These are phyloP conservation scores for Naganishia kalamii DNA, from an alignment of 768 basidiomycete genomes.

Conservation along the genomic window DNA sequence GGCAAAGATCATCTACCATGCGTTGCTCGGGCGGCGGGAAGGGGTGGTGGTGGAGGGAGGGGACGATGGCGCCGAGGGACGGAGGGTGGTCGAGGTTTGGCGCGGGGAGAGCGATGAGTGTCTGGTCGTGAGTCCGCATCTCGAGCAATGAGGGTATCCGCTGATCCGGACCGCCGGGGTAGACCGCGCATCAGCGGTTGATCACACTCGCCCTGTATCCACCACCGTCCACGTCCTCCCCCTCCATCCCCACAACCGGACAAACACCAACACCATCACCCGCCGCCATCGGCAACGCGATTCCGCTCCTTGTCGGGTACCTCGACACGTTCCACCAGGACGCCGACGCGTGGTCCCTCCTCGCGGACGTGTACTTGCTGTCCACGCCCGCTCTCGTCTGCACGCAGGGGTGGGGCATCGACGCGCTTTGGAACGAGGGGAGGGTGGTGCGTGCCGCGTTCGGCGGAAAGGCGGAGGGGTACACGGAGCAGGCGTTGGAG, in stretches of 20 bases:
- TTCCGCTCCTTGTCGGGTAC: conserved; percentile 40
- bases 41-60: conserved; percentile 10
- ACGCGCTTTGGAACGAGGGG: neutral
- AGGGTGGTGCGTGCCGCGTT: neutral
- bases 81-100: conserved; percentile 35
- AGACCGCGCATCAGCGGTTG: conserved; percentile 45
- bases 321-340: conserved; percentile 47
- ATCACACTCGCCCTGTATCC: conserved; percentile 34
- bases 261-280: neutral
- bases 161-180: too few species aligned
- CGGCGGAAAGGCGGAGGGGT: conserved; percentile 18
- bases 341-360: conserved; percentile 42
- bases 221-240: conserved; percentile 6
- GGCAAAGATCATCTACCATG: conserved; percentile 36
- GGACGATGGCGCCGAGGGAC: conserved; percentile 31
- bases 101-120: conserved; percentile 18
- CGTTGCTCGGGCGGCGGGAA: conserved; percentile 27
- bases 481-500: conserved; percentile 32
- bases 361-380: conserved; percentile 43
- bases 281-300: conserved; percentile 2
- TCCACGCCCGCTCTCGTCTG: neutral
- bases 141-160: neutral
- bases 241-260: neutral
- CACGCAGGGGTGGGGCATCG: conserved; percentile 8
- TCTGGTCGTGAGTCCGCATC: conserved; percentile 18